Conservation (phyloP, 495 filamentous ascomycete species). For the Niebla homalea region DNA sequence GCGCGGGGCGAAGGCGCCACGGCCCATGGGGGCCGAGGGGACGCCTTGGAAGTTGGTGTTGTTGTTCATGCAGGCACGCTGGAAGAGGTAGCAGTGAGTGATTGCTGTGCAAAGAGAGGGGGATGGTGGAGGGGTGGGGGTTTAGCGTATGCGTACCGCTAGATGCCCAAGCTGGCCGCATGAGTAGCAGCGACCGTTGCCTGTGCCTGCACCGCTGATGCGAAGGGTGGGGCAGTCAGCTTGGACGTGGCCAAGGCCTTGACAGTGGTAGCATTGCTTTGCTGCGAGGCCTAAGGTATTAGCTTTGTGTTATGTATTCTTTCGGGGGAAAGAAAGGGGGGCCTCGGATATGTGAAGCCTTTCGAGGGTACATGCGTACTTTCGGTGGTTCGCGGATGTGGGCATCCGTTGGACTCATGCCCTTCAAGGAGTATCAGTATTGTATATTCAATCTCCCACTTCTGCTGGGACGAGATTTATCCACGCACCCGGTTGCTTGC, state of each 20-base stretch:
- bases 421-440: constrained; percentile 42
- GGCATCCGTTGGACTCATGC: constrained; percentile 96
- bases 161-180: constrained; percentile 88
- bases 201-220: constrained; percentile 60
- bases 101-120: constrained; percentile 40
- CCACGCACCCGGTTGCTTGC: constrained; percentile 70
- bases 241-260: constrained; percentile 95
- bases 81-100: constrained; percentile 52
- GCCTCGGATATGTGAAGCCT: constrained; percentile 9
- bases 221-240: constrained; percentile 97
- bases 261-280: constrained; percentile 99
- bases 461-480: constrained; percentile 11
- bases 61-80: constrained; percentile 8
- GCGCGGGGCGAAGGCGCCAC: constrained; percentile 51
- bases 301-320: constrained; percentile 19
- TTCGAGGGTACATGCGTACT: constrained; percentile 35
- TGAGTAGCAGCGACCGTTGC: constrained; percentile 85
- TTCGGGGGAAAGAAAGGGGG: too few relatives aligned
- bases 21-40: constrained; percentile 19
- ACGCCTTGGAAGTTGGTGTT: too few relatives aligned
- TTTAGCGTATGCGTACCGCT: constrained; percentile 38
- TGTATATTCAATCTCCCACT: constrained; percentile 9
- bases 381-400: constrained; percentile 89
- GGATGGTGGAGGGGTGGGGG: not conserved
- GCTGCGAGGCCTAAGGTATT: constrained; percentile 27